Evolutionary conservation across 2,329 filamentous ascomycete genomes (phyloP), one percentile per base, ranked within the genome.

Genomic region (Phialemoniopsis sp.): DNA sequence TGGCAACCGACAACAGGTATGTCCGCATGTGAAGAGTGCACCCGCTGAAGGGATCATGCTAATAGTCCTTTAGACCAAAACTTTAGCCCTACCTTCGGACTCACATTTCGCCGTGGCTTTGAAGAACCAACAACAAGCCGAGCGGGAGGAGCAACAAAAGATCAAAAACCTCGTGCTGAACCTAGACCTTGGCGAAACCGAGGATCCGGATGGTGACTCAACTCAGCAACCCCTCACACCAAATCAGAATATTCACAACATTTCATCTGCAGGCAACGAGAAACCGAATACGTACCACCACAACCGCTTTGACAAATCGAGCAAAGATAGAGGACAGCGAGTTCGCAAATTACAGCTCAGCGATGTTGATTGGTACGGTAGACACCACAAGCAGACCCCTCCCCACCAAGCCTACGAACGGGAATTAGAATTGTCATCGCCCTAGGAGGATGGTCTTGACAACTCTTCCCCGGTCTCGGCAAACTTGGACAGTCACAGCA

Each of bases 81-180:
- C 87, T 6, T 90, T 97, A 51, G 89, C 93, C 54, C 71, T 97
- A 35, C 87, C 87, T 9, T 83, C 91, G 3, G 87, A 98, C 60
- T 97, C 93, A 1, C 90, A 82, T 36, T 96, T 98, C 64, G 93
- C 93, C 6, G 78, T 97, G 48, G 93, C 93, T 32, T 93, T 98
- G 89, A 93, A 89, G 59, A 89, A 80, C 44, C 90, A 97, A 66
- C 90, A 96, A 59, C 87, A 94, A 64, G 91, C 89, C 3, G 91
- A 97, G 59, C 85, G 86, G 38, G 93, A 95, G 58, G 94, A 98
- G 62, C 91, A 98, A 62, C 89, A 96, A 62, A 87, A 93, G 46
- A 98, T 98, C 78, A 98, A 98, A 70, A 95, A 89, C 55, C 74
- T 98, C 34, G 93, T 98, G 39, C 72, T 98, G 51, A 97, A 96